Evolutionary conservation across 2,329 filamentous ascomycete species (phyloP).

Genomic region (Cladosporium halotolerans): DNA sequence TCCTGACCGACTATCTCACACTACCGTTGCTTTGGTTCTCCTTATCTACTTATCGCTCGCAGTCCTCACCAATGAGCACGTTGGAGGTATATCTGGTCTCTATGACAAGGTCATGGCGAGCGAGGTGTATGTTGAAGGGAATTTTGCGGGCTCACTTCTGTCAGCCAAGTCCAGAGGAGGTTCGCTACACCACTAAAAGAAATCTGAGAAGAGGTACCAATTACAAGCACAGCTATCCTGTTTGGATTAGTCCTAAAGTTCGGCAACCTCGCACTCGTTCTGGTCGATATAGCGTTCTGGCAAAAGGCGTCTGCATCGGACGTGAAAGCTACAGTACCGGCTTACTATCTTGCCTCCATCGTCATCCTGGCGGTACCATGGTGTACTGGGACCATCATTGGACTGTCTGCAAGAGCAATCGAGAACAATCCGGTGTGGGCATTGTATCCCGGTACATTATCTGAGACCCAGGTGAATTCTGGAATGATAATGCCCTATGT

Average conservation of each 20-base stretch:
- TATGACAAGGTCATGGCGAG: slow-evolving; percentile 44
- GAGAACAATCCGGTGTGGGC: slow-evolving; percentile 43
- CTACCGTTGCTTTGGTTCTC: slow-evolving; percentile 42
- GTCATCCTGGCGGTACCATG: slow-evolving; percentile 45
- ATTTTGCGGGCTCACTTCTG: slow-evolving; percentile 43
- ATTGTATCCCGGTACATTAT: slow-evolving; percentile 39
- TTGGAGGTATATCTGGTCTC: slow-evolving; percentile 39
- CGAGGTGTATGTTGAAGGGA: slow-evolving; percentile 39
- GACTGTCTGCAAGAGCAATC: slow-evolving; percentile 40
- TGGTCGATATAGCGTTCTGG: slow-evolving; percentile 49
- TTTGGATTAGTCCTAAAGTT: slow-evolving; percentile 45
- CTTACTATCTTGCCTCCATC: slow-evolving; percentile 41
- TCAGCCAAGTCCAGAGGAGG: slow-evolving; percentile 42
- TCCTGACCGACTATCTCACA: slow-evolving; percentile 47
- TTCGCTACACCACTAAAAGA: slow-evolving; percentile 27
- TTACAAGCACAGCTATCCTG: slow-evolving; percentile 16
- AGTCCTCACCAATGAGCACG: slow-evolving; percentile 37
- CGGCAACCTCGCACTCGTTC: slow-evolving; percentile 44
- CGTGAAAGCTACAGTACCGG: slow-evolving; percentile 42
- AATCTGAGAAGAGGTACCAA: no score
- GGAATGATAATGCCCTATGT: slow-evolving; percentile 46
- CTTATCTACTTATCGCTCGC: slow-evolving; percentile 45
- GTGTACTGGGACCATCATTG: slow-evolving; percentile 43
- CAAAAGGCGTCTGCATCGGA: slow-evolving; percentile 48
- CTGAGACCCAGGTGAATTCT: slow-evolving; percentile 35